phyloP scores from a whole-genome alignment of 208 protist genomes.

The Perkinsela sp. region DNA sequence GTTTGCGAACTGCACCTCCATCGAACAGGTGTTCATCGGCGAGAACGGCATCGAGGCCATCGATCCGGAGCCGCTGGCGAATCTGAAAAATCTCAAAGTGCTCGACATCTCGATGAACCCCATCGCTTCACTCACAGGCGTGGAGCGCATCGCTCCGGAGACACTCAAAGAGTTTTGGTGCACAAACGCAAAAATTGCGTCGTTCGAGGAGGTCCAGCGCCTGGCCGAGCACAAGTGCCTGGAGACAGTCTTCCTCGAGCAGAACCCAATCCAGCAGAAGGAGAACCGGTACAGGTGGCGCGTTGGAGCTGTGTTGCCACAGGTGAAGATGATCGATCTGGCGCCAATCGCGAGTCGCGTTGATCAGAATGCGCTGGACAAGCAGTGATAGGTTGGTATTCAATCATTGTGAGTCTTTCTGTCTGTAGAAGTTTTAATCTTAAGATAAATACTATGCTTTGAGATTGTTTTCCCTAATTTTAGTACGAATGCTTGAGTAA shows the following conservation, averaged over 20 bases:
- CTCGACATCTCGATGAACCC: constrained; percentile 47
- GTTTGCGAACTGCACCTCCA: constrained; percentile 13
- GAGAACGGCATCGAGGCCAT: constrained; percentile 10
- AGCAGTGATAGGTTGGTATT: no score
- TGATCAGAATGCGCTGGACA: no score
- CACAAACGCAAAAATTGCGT: constrained; percentile 40
- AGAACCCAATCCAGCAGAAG: constrained; percentile 58
- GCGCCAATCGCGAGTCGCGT: not conserved
- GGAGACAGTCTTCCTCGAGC: constrained; percentile 52
- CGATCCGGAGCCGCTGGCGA: not conserved
- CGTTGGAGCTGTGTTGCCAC: not conserved
- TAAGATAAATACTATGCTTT: no score
- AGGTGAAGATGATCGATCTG: not conserved
- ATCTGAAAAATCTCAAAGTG: constrained; percentile 20
- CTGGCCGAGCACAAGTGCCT: constrained; percentile 22
- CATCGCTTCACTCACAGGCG: constrained; percentile 13
- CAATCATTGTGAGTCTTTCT: no score
- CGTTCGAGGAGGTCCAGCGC: constrained; percentile 43
- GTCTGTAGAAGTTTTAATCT: no score
- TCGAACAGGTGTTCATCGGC: constrained; percentile 6
- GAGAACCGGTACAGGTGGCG: not conserved
- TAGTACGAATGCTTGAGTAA: no score
- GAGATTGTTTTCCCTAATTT: no score
- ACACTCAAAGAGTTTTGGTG: constrained; percentile 57
- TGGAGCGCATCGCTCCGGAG: constrained; percentile 13